Evolutionary conservation across 2,329 filamentous ascomycete species (phyloP).

Genomic region (Tolypocladium album): DNA sequence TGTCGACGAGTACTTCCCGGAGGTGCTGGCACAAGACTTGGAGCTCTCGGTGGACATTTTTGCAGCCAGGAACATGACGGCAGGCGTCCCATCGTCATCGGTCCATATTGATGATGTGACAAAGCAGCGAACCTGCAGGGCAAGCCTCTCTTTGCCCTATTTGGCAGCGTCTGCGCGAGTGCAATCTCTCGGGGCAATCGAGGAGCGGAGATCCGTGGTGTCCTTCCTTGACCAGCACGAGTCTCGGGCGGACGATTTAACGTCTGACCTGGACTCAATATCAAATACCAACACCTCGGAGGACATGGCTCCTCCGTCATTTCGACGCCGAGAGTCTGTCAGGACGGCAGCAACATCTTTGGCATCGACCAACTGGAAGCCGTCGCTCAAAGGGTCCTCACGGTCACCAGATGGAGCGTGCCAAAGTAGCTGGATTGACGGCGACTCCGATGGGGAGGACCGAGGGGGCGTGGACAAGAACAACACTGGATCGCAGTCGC

Average conservation of each 20-base stretch:
- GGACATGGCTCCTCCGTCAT: constrained; percentile 20
- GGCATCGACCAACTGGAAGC: constrained; percentile 16
- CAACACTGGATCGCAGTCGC: constrained; percentile 11
- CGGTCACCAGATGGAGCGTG: constrained; percentile 8
- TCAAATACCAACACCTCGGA: constrained; percentile 19
- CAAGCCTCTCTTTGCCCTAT: constrained; percentile 12
- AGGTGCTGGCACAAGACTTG: constrained; percentile 44
- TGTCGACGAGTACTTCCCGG: constrained; percentile 37
- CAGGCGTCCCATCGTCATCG: constrained; percentile 31
- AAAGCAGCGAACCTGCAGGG: constrained; percentile 5
- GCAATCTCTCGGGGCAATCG: constrained; percentile 21
- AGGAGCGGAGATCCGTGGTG: constrained; percentile 23
- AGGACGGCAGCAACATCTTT: constrained; percentile 25
- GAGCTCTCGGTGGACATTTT: constrained; percentile 38
- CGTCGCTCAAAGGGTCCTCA: constrained; percentile 12
- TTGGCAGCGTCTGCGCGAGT: constrained; percentile 18
- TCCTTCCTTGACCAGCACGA: constrained; percentile 19
- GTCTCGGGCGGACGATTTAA: constrained; percentile 9
- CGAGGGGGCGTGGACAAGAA: constrained; percentile 6
- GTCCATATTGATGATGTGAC: constrained; percentile 20
- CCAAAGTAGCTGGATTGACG: constrained; percentile 26
- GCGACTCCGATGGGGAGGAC: constrained; percentile 22
- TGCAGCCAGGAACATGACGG: constrained; percentile 38
- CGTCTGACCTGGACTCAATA: constrained; percentile 23
- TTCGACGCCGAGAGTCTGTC: constrained; percentile 22